These are phyloP conservation scores for Blastobotrys aristatus DNA, from an alignment of 1,139 yeast species.

Conservation along the genomic window DNA sequence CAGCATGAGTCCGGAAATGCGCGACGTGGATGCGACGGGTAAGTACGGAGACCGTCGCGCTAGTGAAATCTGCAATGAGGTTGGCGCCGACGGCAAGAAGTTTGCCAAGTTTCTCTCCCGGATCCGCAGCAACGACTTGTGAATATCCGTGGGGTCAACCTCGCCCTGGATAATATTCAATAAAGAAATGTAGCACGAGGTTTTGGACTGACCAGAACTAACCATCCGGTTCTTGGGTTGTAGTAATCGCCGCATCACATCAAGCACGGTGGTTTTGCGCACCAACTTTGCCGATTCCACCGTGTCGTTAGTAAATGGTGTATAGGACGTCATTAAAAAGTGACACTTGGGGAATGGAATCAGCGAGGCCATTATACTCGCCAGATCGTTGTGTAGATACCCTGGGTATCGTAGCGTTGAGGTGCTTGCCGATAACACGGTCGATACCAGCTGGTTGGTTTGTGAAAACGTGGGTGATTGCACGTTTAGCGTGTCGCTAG, in stretches of 20 bases:
- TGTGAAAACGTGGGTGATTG: conserved; percentile 55
- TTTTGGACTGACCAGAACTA: conserved; percentile 35
- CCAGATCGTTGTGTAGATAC: conserved; percentile 81
- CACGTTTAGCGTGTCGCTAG: conserved; percentile 45
- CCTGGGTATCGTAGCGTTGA: conserved; percentile 89
- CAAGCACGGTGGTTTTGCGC: conserved; percentile 75
- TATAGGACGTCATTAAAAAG: conserved; percentile 78
- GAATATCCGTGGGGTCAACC: conserved; percentile 66
- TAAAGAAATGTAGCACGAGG: conserved; percentile 57
- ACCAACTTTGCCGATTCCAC: conserved; percentile 55
- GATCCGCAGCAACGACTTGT: conserved; percentile 72
- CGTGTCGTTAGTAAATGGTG: conserved; percentile 72
- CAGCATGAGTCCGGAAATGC: conserved; percentile 62
- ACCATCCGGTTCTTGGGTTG: conserved; percentile 80
- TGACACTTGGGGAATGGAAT: conserved; percentile 89
- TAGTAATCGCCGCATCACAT: conserved; percentile 73
- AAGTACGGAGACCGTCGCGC: conserved; percentile 69
- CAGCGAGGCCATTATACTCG: conserved; percentile 74
- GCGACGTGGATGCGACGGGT: conserved; percentile 22
- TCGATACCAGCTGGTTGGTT: conserved; percentile 79
- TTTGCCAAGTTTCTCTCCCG: conserved; percentile 60
- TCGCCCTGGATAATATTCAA: conserved; percentile 74
- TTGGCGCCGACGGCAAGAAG: conserved; percentile 85
- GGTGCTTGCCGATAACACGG: conserved; percentile 78
- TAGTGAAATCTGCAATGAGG: conserved; percentile 71